A percentile compares a stretch with the other conserved stretches of the same genome.
Evolutionary conservation across 306 rosid species (phyloP).

Genomic region (Psophocarpus tetragonolobus): DNA sequence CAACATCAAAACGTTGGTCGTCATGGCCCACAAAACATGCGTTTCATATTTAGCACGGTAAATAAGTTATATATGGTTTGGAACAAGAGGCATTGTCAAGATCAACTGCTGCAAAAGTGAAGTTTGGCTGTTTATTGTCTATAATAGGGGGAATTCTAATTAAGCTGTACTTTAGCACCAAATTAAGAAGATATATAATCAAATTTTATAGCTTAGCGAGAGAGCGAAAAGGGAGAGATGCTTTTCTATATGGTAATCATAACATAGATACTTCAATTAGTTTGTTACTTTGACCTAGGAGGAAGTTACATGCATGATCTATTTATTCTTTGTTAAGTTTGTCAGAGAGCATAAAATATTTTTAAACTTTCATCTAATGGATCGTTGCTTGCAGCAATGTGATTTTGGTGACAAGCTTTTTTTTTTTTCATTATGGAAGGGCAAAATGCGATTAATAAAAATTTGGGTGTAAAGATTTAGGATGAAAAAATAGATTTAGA

Average conservation of each 20-base stretch:
- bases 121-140: constrained; percentile 31
- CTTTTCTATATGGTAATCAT: background rate
- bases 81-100: background rate
- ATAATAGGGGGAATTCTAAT: background rate
- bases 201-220: constrained; percentile 4
- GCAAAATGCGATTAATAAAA: background rate
- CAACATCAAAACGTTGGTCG: background rate
- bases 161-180: constrained; percentile 18
- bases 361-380: background rate
- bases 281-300: background rate
- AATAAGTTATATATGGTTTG: constrained; percentile 23
- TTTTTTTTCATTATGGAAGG: background rate
- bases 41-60: constrained; percentile 7
- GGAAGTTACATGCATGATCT: background rate
- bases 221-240: background rate
- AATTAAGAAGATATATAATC: constrained; percentile 1
- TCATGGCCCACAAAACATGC: constrained; percentile 20
- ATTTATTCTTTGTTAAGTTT: background rate
- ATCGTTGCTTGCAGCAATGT: background rate
- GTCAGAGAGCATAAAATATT: background rate
- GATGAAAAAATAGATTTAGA: too few relatives aligned
- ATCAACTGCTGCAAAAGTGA: constrained; percentile 22
- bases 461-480: background rate
- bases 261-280: background rate
- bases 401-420: constrained; percentile 1